Evolutionary conservation across 768 basidiomycete species (phyloP), one percentile per base, ranked within the genome.

Genomic region (Gyrodon lividus): DNA sequence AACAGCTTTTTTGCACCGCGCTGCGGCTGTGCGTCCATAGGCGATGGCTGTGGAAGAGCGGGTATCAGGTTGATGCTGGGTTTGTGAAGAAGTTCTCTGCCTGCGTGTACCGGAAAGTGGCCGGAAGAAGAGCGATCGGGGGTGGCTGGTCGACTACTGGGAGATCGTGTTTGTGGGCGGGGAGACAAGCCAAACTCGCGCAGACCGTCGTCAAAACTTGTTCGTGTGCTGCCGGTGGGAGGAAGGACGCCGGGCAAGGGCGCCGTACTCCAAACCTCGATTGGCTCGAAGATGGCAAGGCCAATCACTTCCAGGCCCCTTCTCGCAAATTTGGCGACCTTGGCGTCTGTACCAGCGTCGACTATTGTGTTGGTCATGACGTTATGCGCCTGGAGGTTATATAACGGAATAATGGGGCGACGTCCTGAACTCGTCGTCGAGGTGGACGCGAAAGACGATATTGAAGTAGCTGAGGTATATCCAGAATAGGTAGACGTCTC

Each of bases 321-420:
- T 57, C 78, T 83, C 48, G 76, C 73, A 62, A 91, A 92, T 56
- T 81, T 86, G 4, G 90, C 89, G 33, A 93, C 83, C 70, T 88
- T 89, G 19, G 87, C 86, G 51, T 92, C 91, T 0, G 91, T 93
- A 35, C 92, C 92, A 0, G 92, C 92, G 62, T 94, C 92, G 24
- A 90, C 80, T 49, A 94, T 85, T 31, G 83, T 81, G 60, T 92
- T 94, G 12, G 89, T 84, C 77, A 92, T 77, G 44, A 94, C 87
- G 55, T 90, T 87, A 67, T 95, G 92, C 0, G 90, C 90, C 52
- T 88, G 86, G 19, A 95, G 78, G 62, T 92, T 93, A 70, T 93
- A 92, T 3, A 94, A 73, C 0, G 92, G 90, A 50, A 92, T 84
- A 62, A 93, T 92, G 66, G 80, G 83, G 52, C 89, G 78, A n/a